These are phyloP conservation scores for Paramecium bursaria DNA, from an alignment of 73 alveolate genomes.

Conservation along the genomic window DNA sequence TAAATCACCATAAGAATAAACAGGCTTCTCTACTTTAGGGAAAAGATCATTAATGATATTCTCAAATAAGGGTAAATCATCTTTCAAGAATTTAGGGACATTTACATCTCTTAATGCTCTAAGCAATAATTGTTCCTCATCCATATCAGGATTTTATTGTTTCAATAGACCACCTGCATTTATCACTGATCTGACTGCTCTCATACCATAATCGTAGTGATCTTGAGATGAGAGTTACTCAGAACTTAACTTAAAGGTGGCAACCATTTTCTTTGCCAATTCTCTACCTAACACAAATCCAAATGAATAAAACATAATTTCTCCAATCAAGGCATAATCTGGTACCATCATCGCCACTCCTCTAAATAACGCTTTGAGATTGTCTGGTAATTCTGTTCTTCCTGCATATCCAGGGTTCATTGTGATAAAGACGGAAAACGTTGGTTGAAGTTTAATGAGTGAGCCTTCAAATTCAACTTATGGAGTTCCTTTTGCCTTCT, in stretches of 20 bases:
- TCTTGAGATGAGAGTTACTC: conserved; percentile 94
- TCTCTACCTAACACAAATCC: conserved; percentile 87
- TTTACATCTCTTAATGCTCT: conserved; percentile 99
- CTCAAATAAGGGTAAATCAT: conserved; percentile 98
- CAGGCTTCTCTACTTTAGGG: conserved; percentile 98
- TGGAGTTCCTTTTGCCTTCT: conserved; percentile 88
- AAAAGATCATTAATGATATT: conserved; percentile 97
- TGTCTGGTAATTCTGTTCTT: conserved; percentile 98
- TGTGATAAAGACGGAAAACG: conserved; percentile 95
- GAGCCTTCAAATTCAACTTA: conserved; percentile 83
- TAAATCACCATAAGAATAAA: conserved; percentile 88
- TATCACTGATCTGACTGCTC: conserved; percentile 96
- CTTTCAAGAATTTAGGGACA: conserved; percentile 98
- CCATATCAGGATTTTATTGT: conserved; percentile 88
- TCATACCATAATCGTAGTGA: conserved; percentile 98
- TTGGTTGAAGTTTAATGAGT: conserved; percentile 84
- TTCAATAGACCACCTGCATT: conserved; percentile 94
- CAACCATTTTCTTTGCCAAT: conserved; percentile 94
- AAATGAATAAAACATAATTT: conserved; percentile 94
- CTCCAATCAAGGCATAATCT: conserved; percentile 96
- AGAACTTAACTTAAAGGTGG: conserved; percentile 91
- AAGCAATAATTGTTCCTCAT: conserved; percentile 95
- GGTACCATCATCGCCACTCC: conserved; percentile 99
- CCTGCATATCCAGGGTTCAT: conserved; percentile 99
- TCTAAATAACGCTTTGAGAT: conserved; percentile 91